phyloP scores from a whole-genome alignment of 1,284 basidiomycete genomes.

The Tylopilus sp. region DNA sequence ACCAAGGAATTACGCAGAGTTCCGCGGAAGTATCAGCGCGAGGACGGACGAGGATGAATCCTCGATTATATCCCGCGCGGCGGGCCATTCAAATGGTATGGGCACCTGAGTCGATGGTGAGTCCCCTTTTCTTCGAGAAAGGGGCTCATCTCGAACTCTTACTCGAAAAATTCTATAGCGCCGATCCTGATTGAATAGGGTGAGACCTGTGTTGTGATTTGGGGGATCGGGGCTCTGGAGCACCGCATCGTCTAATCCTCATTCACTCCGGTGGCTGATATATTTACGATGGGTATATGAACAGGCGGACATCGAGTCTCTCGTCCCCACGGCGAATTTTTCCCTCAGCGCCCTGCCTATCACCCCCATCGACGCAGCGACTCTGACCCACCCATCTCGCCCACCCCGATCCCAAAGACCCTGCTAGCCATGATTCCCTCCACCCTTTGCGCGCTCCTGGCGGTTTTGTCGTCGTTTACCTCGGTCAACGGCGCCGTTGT shows the following conservation, averaged over 20 bases:
- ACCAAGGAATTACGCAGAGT: no score
- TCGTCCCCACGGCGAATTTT: background rate
- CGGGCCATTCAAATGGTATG: background rate
- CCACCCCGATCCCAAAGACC: fast-evolving
- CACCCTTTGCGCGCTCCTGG: constrained; percentile 9
- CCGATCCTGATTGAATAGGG: background rate
- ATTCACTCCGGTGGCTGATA: constrained; percentile 15
- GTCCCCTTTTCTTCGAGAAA: background rate
- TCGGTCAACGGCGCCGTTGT: constrained; percentile 15
- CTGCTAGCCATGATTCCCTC: constrained; percentile 18
- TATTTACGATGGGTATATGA: constrained; percentile 19
- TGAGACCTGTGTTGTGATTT: background rate
- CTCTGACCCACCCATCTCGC: background rate
- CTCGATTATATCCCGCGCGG: constrained; percentile 4
- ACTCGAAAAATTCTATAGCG: background rate
- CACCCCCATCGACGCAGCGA: background rate
- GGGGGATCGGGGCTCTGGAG: background rate
- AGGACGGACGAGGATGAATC: background rate
- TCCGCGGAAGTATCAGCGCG: background rate
- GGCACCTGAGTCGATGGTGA: background rate
- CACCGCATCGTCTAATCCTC: background rate
- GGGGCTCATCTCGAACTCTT: background rate
- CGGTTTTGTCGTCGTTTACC: constrained; percentile 15
- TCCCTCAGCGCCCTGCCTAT: background rate
- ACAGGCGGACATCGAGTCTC: background rate